Evolutionary conservation across 2,329 filamentous ascomycete genomes (phyloP).

Genomic region (Xylaria sp.): DNA sequence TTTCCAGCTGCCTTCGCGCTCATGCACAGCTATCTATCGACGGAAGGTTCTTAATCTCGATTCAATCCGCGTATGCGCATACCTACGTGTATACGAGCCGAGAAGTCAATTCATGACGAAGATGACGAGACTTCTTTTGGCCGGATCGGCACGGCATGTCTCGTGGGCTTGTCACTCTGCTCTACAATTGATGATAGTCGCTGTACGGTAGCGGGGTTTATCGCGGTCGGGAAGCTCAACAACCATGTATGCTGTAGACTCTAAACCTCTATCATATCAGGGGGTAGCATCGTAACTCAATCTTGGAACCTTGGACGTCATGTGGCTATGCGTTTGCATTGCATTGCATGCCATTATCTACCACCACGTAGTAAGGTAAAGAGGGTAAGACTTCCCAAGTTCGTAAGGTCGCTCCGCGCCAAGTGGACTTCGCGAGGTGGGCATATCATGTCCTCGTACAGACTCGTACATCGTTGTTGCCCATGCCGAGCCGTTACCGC

Average conservation of each 20-base stretch:
- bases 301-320: constrained; percentile 6
- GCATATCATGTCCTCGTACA: not conserved
- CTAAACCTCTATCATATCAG: constrained; percentile 1
- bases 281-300: constrained; percentile 8
- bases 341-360: constrained; percentile 24
- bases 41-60: not conserved
- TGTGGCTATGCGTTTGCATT: constrained; percentile 10
- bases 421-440: constrained; percentile 12
- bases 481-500: constrained; percentile 27
- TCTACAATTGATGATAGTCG: constrained; percentile 3
- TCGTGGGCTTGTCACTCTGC: not conserved
- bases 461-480: not conserved
- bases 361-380: constrained; percentile 4
- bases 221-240: not conserved
- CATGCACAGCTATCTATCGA: not conserved
- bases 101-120: not conserved
- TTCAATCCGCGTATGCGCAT: not conserved
- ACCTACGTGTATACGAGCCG: too few species aligned
- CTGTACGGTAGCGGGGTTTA: constrained; percentile 27
- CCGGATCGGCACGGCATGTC: not conserved
- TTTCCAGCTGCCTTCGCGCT: constrained; percentile 9
- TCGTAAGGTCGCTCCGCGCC: constrained; percentile 18
- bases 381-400: constrained; percentile 5
- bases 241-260: not conserved
- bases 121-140: constrained; percentile 3